A percentile compares a stretch with the other conserved stretches of the same genome.
phyloP scores from a whole-genome alignment of 345 rosid genomes.

The Trapa bicornis region DNA sequence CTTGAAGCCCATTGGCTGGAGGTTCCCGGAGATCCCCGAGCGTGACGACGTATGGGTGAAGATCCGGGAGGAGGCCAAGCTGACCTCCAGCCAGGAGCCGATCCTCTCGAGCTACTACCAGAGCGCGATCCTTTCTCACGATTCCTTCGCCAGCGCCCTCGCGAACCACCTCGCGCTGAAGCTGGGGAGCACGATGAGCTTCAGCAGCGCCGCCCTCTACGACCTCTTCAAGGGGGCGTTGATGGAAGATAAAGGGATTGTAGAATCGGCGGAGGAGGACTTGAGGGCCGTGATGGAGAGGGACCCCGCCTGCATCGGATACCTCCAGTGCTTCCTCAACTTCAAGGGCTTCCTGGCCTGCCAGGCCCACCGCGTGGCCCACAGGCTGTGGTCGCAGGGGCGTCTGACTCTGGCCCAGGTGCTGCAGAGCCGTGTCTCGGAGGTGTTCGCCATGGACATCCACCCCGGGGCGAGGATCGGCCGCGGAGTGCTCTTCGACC shows the following conservation, averaged over 20 bases:
- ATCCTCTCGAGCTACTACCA: constrained; percentile 49
- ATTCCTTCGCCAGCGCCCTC: constrained; percentile 48
- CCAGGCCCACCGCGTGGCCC: constrained; percentile 75
- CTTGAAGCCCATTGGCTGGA: neutral
- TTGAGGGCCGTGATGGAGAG: constrained; percentile 56
- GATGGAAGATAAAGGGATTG: constrained; percentile 29
- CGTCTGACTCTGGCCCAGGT: constrained; percentile 43
- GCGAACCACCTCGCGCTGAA: constrained; percentile 61
- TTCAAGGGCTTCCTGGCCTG: constrained; percentile 72
- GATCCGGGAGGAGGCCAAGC: constrained; percentile 54
- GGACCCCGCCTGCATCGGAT: constrained; percentile 73
- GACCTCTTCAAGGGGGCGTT: constrained; percentile 54
- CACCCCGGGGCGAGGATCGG: constrained; percentile 90
- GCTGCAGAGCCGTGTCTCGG: constrained; percentile 70
- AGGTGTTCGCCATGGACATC: constrained; percentile 67
- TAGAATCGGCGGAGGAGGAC: constrained; percentile 38
- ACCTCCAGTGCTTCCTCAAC: constrained; percentile 63
- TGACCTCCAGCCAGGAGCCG: constrained; percentile 47
- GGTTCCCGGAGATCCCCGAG: neutral
- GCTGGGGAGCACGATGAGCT: constrained; percentile 36
- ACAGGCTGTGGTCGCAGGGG: constrained; percentile 52
- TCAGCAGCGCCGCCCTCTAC: constrained; percentile 38
- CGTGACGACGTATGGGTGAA: constrained; percentile 34
- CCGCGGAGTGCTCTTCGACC: constrained; percentile 59
- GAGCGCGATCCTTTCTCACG: constrained; percentile 48